Evolutionary conservation across 2,329 filamentous ascomycete genomes (phyloP), one percentile per base, ranked within the genome.

Genomic region (Fonsecaea erecta): DNA sequence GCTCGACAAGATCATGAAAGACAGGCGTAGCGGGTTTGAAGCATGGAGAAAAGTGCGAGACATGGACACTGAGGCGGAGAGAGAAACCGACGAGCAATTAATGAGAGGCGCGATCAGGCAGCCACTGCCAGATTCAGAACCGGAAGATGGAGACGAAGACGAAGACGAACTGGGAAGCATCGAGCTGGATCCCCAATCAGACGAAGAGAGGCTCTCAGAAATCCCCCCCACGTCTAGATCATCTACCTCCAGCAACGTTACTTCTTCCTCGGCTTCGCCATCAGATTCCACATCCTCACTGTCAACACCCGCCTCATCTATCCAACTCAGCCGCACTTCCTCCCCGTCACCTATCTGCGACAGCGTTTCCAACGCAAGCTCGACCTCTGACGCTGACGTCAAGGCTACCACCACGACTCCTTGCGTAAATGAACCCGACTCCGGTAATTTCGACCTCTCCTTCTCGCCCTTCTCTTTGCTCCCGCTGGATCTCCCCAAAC

Each of bases 271-370:
- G 7, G 30, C 26, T n/a, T 18, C 57, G 21, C n/a, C 51, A 4
- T 57, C 55, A 11, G 56, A 61, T 46, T 46, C 60, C 6, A 51
- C 32, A 9, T 16, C 28, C 34, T 54, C 60, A 18, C 51, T 57
- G 18, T 63, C 64, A 24, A 56, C 60, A 21, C n/a, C 52, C 9
- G 52, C 63, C 21, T 43, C 64, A 30, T 67, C 67, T 14, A 35
- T 37, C n/a, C 57, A 53, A 3, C 53, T 46, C 16, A 66, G 64
- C 62, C 65, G 63, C 3, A 52, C 53, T 5, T 62, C 67, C 1
- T 65, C 64, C 5, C 64, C 64, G 1, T 60, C 35, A 8, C 62
- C 58, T 16, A 61, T 48, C n/a, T 16, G 28, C 28, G 35, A 48
- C 34, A 62, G 59, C 34, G 51, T 54, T n/a, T 32, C 18, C 26